Evolutionary conservation across 345 rosid species (phyloP).

Genomic region (Cardiospermum halicacabum): DNA sequence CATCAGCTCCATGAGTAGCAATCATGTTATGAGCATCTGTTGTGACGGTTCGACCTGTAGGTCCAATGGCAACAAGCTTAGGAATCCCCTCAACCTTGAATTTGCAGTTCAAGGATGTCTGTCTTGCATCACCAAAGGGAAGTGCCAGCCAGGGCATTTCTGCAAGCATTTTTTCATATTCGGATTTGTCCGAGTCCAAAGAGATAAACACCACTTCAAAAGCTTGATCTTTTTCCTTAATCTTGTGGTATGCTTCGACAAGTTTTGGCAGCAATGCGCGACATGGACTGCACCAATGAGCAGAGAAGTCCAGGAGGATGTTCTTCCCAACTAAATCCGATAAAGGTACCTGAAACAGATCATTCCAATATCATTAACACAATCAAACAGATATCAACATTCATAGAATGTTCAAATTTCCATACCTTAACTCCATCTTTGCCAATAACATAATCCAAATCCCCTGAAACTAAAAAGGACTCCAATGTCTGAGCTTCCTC

Average conservation of each 20-base stretch:
- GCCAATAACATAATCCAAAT: constrained; percentile 28
- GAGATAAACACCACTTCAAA: constrained; percentile 41
- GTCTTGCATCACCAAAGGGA: constrained; percentile 62
- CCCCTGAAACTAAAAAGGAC: constrained; percentile 29
- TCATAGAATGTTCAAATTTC: too few relatives aligned
- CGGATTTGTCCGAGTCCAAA: constrained; percentile 40
- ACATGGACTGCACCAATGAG: constrained; percentile 42
- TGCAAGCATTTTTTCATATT: constrained; percentile 45
- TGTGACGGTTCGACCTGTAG: constrained; percentile 43
- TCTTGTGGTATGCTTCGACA: constrained; percentile 27
- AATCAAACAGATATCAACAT: too few relatives aligned
- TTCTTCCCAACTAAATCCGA: constrained; percentile 36
- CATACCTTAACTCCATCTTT: constrained; percentile 32
- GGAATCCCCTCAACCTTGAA: constrained; percentile 58
- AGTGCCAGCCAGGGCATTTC: constrained; percentile 73
- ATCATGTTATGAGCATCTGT: constrained; percentile 42
- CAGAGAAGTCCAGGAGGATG: constrained; percentile 42
- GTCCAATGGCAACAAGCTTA: constrained; percentile 44
- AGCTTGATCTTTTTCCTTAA: constrained; percentile 26
- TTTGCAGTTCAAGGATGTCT: constrained; percentile 28
- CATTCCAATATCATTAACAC: neutral
- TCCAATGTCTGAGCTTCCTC: constrained; percentile 34
- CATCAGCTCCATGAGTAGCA: constrained; percentile 40
- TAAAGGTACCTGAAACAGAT: constrained; percentile 24
- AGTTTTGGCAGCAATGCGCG: constrained; percentile 38